phyloP scores from a whole-genome alignment of 78 protist species.

The Protostelium mycophagum region DNA sequence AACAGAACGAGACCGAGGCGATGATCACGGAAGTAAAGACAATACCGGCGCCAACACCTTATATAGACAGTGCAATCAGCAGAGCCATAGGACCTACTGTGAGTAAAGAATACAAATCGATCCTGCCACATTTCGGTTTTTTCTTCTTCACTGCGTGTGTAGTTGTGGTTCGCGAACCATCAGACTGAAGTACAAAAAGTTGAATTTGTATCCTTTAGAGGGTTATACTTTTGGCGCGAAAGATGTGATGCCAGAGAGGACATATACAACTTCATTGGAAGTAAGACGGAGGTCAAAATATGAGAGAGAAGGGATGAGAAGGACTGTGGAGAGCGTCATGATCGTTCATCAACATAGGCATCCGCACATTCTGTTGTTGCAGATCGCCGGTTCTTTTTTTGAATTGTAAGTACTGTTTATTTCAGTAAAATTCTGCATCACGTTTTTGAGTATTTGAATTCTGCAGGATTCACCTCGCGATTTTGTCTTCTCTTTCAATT shows the following conservation, averaged over 20 bases:
- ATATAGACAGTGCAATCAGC: neutral
- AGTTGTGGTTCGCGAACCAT: too few species aligned
- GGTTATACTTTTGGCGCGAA: conserved; percentile 51
- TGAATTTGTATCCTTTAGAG: neutral
- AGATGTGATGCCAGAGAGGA: conserved; percentile 35
- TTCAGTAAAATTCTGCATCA: neutral
- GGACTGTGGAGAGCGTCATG: conserved; percentile 61
- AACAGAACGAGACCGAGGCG: neutral
- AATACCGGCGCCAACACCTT: neutral
- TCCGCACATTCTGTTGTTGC: conserved; percentile 76
- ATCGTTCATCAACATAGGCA: conserved; percentile 78
- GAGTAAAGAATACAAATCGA: neutral
- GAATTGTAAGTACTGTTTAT: conserved; percentile 29
- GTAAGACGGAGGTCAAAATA: conserved; percentile 42
- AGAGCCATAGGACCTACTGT: neutral
- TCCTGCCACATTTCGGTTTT: neutral
- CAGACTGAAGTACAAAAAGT: too few species aligned
- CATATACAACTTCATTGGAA: conserved; percentile 23
- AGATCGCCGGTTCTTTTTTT: conserved; percentile 28
- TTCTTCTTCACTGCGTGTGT: too few species aligned
- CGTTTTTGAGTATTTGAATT: too few species aligned
- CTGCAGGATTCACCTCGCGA: too few species aligned
- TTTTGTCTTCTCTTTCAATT: too few species aligned
- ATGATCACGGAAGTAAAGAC: neutral
- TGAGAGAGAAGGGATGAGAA: conserved; percentile 69